Base-by-base conservation (phyloP, 2,329 filamentous ascomycete species). In the Fusarium sp. region DNA sequence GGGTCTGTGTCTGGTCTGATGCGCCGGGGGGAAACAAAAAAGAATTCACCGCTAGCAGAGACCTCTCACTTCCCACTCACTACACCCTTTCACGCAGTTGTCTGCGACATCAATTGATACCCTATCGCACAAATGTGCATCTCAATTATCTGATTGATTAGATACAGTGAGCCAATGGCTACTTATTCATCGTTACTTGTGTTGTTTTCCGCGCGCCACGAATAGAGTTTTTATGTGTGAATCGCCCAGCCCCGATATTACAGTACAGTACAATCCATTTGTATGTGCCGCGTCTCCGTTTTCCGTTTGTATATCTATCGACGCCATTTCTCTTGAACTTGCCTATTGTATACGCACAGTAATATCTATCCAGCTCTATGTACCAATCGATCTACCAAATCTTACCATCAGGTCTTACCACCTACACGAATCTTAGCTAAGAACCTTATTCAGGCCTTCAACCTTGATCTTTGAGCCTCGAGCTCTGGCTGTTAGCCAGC, bases 1-100 rank as follows among this genome's bases (percentile, higher is more conserved):
- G 56, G 56, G 55, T 40, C 49, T 54, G 46, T 30, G 43, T 51
- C 62, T 66, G 48, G 16, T 49, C 47, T 34, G 47, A 61, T 41
- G 9, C 34, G 54, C 28, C 23, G 6, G 16, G 13, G 13, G 13
- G 34, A 25, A 56, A 40, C 25, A 53, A 55, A 50, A 65, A 42
- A 50, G 41, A 41, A 66, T 72, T 72, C 68, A 71, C 68, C 65
- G 68, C 68, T 66, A 42, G 13, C 42, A n/a, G 9, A 46, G 27
- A 41, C 30, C 30, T 45, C 21, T 47, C 42, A 34, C 63, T 64
- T 46, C 56, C 30, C 48, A 23, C 51, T 66, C 45, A 47, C 50
- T 30, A 42, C n/a, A 53, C 49, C 23, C 49, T 53, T 25, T 42
- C 57, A 47, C 30, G 18, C 27, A 32, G 50, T 59, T 34, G 21